phyloP scores from a whole-genome alignment of 1,139 yeast genomes.

The Taiozyma sp. region DNA sequence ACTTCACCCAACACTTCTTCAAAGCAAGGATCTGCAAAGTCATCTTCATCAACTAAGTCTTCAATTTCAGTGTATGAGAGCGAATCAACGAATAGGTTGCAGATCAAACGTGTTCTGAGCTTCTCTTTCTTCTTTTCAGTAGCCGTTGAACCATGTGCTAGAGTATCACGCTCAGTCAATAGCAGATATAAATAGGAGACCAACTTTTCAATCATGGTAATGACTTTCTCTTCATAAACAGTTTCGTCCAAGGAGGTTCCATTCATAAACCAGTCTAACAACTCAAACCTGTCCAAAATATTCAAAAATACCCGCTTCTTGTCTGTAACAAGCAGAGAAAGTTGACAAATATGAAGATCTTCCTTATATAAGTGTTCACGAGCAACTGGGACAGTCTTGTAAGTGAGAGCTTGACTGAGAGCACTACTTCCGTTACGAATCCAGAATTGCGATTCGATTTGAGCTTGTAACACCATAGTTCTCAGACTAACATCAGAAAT shows the following conservation, averaged over 20 bases:
- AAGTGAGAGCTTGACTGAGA: conserved; percentile 40
- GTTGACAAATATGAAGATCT: conserved; percentile 57
- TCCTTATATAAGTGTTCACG: conserved; percentile 32
- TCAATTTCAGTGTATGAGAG: conserved; percentile 47
- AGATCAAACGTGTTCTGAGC: conserved; percentile 38
- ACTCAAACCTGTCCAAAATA: conserved; percentile 59
- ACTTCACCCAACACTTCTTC: conserved; percentile 41
- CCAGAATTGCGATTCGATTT: conserved; percentile 58
- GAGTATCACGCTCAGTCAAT: conserved; percentile 49
- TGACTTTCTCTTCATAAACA: conserved; percentile 54
- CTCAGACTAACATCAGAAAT: conserved; percentile 56
- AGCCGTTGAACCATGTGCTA: conserved; percentile 29
- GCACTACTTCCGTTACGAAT: conserved; percentile 58
- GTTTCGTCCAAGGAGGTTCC: conserved; percentile 35
- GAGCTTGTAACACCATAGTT: conserved; percentile 52
- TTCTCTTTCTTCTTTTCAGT: conserved; percentile 25
- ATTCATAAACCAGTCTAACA: conserved; percentile 48
- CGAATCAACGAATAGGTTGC: conserved; percentile 49
- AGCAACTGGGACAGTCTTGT: conserved; percentile 29
- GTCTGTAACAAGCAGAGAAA: conserved; percentile 42
- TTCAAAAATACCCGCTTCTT: conserved; percentile 37
- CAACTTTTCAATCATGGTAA: conserved; percentile 47
- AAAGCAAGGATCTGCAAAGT: conserved; percentile 29
- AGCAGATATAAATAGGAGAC: conserved; percentile 52
- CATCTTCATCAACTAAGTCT: conserved; percentile 33